Conservation (phyloP, 139 green algal genomes). For the Medakamo hakoo region DNA sequence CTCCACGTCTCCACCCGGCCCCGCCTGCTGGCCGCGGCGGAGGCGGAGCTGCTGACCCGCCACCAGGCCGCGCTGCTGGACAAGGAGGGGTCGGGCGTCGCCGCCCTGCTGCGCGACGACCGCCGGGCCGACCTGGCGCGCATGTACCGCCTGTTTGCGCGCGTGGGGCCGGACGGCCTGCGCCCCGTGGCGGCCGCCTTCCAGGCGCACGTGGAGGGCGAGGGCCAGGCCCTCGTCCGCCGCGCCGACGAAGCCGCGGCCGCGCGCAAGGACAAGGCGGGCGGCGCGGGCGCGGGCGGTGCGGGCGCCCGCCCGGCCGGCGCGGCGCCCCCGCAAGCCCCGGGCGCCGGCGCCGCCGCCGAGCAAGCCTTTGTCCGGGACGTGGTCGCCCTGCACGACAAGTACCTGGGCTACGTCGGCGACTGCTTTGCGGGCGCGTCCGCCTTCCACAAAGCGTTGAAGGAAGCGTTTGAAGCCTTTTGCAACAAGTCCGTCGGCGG, state of each 20-base stretch:
- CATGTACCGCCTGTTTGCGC: slow-evolving; percentile 95
- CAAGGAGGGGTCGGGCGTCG: slow-evolving; percentile 84
- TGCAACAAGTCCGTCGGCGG: slow-evolving; percentile 86
- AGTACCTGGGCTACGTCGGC: slow-evolving; percentile 42
- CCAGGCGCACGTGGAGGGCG: slow-evolving; percentile 80
- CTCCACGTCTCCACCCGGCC: slow-evolving; percentile 67
- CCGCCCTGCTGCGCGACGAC: slow-evolving; percentile 82
- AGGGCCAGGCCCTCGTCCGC: slow-evolving; percentile 67
- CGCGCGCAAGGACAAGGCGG: slow-evolving; percentile 41
- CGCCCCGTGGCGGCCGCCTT: slow-evolving; percentile 85
- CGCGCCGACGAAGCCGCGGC: slow-evolving; percentile 51
- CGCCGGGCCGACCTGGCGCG: slow-evolving; percentile 82
- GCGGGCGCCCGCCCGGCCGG: slow-evolving; percentile 2
- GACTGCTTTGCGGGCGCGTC: slow-evolving; percentile 54
- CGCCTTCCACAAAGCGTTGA: slow-evolving; percentile 94
- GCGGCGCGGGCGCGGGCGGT: slow-evolving; percentile 3
- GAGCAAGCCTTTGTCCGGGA: slow-evolving; percentile 83
- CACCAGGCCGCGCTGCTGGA: slow-evolving; percentile 77
- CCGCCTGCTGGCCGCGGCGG: slow-evolving; percentile 74
- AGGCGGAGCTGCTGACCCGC: slow-evolving; percentile 73
- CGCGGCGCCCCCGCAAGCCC: not conserved
- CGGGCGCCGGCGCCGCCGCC: slow-evolving; percentile 10
- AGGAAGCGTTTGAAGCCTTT: slow-evolving; percentile 97
- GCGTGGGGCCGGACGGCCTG: slow-evolving; percentile 79
- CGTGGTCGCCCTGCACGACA: slow-evolving; percentile 92